These are phyloP conservation scores for Acarospora socialis DNA, from an alignment of 2,329 filamentous ascomycete genomes.

Conservation along the genomic window DNA sequence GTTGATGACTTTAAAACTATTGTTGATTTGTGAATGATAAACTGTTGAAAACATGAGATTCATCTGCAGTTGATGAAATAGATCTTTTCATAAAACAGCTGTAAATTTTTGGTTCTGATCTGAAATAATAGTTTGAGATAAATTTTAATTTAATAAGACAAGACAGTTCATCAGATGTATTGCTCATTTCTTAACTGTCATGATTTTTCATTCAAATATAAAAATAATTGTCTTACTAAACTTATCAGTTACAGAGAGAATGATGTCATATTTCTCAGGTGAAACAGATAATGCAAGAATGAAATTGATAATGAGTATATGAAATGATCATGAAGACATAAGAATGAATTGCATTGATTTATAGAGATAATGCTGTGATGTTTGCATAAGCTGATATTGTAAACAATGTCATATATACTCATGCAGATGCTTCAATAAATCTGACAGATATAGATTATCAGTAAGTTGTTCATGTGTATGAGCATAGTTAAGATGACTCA, in stretches of 20 bases:
- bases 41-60: no score
- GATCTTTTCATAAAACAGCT: neutral
- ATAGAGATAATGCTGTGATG: neutral
- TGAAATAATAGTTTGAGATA: constrained; percentile 4
- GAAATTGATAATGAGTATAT: constrained; percentile 3
- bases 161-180: neutral
- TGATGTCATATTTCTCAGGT: no score
- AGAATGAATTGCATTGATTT: neutral
- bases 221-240: constrained; percentile 3
- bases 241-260: constrained; percentile 6
- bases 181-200: neutral
- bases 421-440: neutral
- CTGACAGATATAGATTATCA: constrained; percentile 3
- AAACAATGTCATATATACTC: constrained; percentile 1
- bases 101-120: constrained; percentile 1
- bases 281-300: no score
- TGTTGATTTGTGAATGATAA: no score
- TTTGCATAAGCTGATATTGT: constrained; percentile 2
- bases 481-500: neutral
- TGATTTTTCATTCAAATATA: constrained; percentile 1
- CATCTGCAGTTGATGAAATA: no score
- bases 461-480: neutral
- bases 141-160: neutral
- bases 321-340: neutral
- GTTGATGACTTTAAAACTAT: no score